A percentile compares a stretch with the other conserved stretches of the same genome.
Evolutionary conservation across 2,329 filamentous ascomycete genomes (phyloP).

Genomic region (Fusarium avenaceum): DNA sequence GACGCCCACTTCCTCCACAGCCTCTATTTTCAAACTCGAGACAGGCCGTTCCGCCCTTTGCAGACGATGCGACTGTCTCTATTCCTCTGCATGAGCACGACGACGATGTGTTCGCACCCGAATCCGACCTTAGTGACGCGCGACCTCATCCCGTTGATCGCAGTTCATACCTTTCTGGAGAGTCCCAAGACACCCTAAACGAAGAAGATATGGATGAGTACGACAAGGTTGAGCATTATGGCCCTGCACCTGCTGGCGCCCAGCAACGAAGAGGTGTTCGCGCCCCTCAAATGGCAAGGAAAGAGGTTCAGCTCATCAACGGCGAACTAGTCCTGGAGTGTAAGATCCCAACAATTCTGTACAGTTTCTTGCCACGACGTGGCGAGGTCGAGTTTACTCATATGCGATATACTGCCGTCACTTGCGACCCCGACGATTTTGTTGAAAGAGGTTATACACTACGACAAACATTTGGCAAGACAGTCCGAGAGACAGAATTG

Average conservation of each 20-base stretch:
- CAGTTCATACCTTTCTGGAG: constrained; percentile 67
- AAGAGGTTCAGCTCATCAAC: constrained; percentile 96
- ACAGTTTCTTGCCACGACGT: constrained; percentile 93
- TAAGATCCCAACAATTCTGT: constrained; percentile 98
- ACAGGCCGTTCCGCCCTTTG: constrained; percentile 66
- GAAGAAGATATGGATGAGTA: constrained; percentile 56
- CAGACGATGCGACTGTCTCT: constrained; percentile 77
- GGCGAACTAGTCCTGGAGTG: constrained; percentile 97
- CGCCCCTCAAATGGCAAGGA: constrained; percentile 88
- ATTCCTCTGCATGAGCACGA: constrained; percentile 75
- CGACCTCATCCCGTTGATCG: constrained; percentile 65
- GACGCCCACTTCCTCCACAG: constrained; percentile 87
- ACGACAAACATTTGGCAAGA: constrained; percentile 88
- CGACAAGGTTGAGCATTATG: constrained; percentile 83
- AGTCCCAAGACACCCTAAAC: constrained; percentile 68
- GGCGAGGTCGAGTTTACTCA: constrained; percentile 98
- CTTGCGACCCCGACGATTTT: constrained; percentile 96
- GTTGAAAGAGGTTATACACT: constrained; percentile 90
- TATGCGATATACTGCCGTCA: constrained; percentile 99
- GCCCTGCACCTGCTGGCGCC: constrained; percentile 85
- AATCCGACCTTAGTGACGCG: constrained; percentile 66
- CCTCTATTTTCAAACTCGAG: constrained; percentile 79
- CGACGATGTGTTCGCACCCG: constrained; percentile 81
- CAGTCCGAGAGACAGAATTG: constrained; percentile 89
- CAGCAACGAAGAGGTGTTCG: constrained; percentile 90